phyloP scores from a whole-genome alignment of 78 protist species.

The Dictyostelium purpureum region DNA sequence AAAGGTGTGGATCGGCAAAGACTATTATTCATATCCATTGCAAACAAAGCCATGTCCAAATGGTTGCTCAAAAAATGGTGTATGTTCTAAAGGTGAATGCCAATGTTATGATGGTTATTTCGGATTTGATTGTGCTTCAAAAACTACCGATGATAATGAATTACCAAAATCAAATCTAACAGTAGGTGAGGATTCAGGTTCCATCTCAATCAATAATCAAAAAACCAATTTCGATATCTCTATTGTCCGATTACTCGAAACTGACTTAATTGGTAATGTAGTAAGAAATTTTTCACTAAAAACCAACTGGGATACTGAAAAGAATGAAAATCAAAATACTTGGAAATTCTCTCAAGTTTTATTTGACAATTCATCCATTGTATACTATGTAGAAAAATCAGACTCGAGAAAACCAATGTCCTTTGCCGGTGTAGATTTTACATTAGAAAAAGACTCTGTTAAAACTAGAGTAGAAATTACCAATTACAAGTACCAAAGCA shows the following conservation, averaged over 20 bases:
- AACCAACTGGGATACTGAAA: not conserved
- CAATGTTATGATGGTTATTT: not conserved
- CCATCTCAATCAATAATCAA: too few species aligned
- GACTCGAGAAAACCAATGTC: too few species aligned
- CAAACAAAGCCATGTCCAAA: not conserved
- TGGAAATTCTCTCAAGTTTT: too few species aligned
- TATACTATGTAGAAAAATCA: too few species aligned
- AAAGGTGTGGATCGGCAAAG: not conserved
- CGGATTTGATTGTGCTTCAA: not conserved
- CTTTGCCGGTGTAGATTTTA: not conserved
- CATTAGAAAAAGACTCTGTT: not conserved
- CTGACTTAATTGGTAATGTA: not conserved
- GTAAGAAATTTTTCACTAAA: not conserved
- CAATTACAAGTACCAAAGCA: not conserved
- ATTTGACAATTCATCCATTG: too few species aligned
- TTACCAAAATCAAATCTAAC: not conserved
- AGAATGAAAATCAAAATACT: too few species aligned
- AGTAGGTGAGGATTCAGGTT: not conserved
- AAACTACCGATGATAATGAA: too few species aligned
- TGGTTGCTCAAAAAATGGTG: not conserved
- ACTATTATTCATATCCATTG: not conserved
- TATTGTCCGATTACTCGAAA: not conserved
- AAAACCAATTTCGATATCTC: not conserved
- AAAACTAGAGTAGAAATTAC: not conserved
- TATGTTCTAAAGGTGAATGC: not conserved